phyloP scores from a whole-genome alignment of 2,329 filamentous ascomycete species.

The Paecilomyces formosus region DNA sequence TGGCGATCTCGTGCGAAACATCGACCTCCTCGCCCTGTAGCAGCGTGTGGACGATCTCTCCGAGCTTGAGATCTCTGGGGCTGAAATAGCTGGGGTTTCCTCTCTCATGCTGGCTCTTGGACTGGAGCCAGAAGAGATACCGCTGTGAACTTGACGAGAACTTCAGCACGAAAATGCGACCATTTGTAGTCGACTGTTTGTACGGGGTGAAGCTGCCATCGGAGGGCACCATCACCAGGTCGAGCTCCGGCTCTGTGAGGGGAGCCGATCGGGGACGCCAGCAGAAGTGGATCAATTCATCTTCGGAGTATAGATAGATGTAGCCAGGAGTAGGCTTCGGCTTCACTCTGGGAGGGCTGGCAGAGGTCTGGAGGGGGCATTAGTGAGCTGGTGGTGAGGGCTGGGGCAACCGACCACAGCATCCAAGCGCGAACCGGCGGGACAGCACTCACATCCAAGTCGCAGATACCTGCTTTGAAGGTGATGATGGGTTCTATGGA shows the following conservation, averaged over 20 bases:
- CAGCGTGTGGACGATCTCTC: constrained; percentile 74
- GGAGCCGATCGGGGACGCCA: constrained; percentile 76
- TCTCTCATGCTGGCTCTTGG: constrained; percentile 67
- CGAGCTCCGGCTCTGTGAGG: constrained; percentile 67
- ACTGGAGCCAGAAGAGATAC: constrained; percentile 95
- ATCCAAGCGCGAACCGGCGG: neutral
- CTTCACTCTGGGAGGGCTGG: constrained; percentile 63
- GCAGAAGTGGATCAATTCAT: constrained; percentile 95
- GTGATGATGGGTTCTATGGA: constrained; percentile 81
- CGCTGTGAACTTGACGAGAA: constrained; percentile 88
- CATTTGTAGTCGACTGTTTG: constrained; percentile 63
- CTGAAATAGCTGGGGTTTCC: constrained; percentile 74
- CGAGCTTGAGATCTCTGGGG: constrained; percentile 76
- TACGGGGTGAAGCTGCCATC: constrained; percentile 86
- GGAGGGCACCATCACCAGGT: constrained; percentile 86
- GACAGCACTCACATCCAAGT: constrained; percentile 64
- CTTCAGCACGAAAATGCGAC: constrained; percentile 87
- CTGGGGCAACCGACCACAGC: neutral
- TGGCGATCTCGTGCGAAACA: constrained; percentile 63
- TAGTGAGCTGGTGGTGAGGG: constrained; percentile 4
- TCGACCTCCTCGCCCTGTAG: constrained; percentile 86
- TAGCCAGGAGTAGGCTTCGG: constrained; percentile 70
- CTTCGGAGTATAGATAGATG: constrained; percentile 86
- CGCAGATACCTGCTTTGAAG: constrained; percentile 91
- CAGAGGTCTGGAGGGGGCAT: constrained; percentile 36